These are phyloP conservation scores for Vitis rupestris DNA, from an alignment of 164 flowering plant genomes.

Conservation along the genomic window DNA sequence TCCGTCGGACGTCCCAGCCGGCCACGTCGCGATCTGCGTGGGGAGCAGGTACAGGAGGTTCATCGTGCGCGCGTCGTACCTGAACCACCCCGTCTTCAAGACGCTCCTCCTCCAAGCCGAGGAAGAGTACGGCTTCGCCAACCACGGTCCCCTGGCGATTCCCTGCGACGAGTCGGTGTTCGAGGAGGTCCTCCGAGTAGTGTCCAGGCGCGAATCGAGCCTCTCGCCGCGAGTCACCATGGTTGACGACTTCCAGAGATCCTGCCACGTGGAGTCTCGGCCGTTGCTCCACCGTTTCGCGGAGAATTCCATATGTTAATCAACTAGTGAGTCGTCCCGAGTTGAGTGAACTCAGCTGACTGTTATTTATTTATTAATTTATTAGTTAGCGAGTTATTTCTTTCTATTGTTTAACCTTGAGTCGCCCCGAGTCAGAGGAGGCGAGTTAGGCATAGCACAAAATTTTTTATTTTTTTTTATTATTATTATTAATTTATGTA, in stretches of 20 bases:
- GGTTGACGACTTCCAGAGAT: conserved; percentile 23
- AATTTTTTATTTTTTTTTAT: no score
- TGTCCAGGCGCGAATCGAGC: conserved; percentile 29
- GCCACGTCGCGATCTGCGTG: conserved; percentile 73
- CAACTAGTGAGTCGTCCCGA: conserved; percentile 12
- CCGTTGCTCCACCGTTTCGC: conserved; percentile 27
- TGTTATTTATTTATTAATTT: no score
- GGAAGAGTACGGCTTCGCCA: conserved; percentile 59
- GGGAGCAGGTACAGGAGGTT: conserved; percentile 45
- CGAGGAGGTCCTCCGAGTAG: conserved; percentile 47
- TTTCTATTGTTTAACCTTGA: no score
- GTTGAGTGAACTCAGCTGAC: not conserved
- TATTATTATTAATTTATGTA: no score
- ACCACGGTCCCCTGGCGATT: conserved; percentile 57
- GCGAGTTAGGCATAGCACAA: no score
- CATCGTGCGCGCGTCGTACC: conserved; percentile 55
- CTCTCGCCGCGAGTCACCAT: conserved; percentile 7
- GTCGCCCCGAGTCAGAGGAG: no score
- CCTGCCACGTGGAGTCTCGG: conserved; percentile 28
- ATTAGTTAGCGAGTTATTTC: no score
- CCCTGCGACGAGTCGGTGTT: conserved; percentile 72
- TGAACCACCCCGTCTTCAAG: conserved; percentile 65
- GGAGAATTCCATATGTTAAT: conserved; percentile 33
- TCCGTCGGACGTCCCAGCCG: conserved; percentile 65
- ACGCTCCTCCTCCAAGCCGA: conserved; percentile 51